A percentile compares a stretch with the other conserved stretches of the same genome.
phyloP scores from a whole-genome alignment of 352 stramenopile genomes.

The Phytophthora kernoviae region DNA sequence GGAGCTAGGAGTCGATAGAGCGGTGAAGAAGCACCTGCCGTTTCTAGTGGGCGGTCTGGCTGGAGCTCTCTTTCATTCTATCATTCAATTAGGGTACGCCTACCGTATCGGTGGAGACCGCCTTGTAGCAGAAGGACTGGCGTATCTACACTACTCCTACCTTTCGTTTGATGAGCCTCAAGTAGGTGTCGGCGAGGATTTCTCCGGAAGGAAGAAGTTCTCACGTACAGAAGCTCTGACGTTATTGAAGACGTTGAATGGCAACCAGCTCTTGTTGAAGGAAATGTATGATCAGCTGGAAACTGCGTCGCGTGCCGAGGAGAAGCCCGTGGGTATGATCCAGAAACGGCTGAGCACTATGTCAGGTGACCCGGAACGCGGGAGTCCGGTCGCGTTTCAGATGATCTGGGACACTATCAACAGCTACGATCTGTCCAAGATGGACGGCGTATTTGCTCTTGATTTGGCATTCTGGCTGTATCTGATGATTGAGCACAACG shows the following conservation, averaged over 20 bases:
- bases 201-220: slow-evolving; percentile 21
- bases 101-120: slow-evolving; percentile 39
- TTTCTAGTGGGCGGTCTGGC: slow-evolving; percentile 39
- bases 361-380: slow-evolving; percentile 30
- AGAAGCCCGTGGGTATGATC: slow-evolving; percentile 20
- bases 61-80: slow-evolving; percentile 41
- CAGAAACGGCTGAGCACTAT: slow-evolving; percentile 35
- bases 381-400: slow-evolving; percentile 29
- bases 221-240: slow-evolving; percentile 25
- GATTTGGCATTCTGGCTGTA: slow-evolving; percentile 46
- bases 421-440: slow-evolving; percentile 36
- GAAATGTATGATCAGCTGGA: slow-evolving; percentile 34
- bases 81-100: slow-evolving; percentile 49
- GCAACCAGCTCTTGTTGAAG: slow-evolving; percentile 25
- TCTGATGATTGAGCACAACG: slow-evolving; percentile 40
- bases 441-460: slow-evolving; percentile 37
- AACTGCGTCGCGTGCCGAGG: slow-evolving; percentile 24
- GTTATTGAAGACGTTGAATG: slow-evolving; percentile 19
- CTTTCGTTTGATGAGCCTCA: slow-evolving; percentile 40
- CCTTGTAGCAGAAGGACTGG: slow-evolving; percentile 42
- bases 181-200: slow-evolving; percentile 13
- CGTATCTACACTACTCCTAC: slow-evolving; percentile 45
- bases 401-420: slow-evolving; percentile 34
- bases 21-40: slow-evolving; percentile 42
- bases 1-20: slow-evolving; percentile 28